These are phyloP conservation scores for Dichomitus squalens DNA, from an alignment of 1,284 basidiomycete species.

Conservation along the genomic window DNA sequence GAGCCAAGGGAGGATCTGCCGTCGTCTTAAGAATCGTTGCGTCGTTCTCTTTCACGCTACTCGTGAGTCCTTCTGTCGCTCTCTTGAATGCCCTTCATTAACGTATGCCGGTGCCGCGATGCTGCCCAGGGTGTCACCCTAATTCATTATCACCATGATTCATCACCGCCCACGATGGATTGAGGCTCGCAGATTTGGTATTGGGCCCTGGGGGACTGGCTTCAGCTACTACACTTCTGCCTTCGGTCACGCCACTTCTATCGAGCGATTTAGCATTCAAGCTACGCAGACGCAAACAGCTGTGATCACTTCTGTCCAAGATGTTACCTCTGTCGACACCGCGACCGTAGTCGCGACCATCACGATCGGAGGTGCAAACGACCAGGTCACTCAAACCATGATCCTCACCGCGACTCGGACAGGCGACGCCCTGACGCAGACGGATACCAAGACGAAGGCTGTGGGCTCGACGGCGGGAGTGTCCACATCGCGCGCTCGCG, in stretches of 20 bases:
- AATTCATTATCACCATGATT: no score
- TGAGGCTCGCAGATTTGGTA: no score
- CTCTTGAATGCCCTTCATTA: no score
- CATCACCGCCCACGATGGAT: no score
- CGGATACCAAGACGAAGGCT: not conserved
- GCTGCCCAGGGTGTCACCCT: no score
- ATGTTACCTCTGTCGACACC: conserved; percentile 10
- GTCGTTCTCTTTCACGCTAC: no score
- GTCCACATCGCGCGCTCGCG: not conserved
- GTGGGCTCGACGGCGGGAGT: not conserved
- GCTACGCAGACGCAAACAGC: conserved; percentile 2
- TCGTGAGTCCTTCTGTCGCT: no score
- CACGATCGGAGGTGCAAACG: not conserved
- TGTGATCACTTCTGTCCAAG: conserved; percentile 4
- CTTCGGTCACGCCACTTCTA: not conserved
- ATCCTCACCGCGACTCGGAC: not conserved
- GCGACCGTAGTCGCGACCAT: conserved; percentile 5
- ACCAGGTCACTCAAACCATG: not conserved
- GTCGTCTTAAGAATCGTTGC: no score
- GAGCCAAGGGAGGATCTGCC: no score
- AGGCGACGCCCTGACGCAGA: not conserved
- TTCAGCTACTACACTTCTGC: not conserved
- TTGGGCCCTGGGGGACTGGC: not conserved
- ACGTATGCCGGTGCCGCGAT: no score
- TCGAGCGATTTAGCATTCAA: not conserved